These are phyloP conservation scores for Coriaria nepalensis DNA, from an alignment of 306 rosid genomes.

Conservation along the genomic window DNA sequence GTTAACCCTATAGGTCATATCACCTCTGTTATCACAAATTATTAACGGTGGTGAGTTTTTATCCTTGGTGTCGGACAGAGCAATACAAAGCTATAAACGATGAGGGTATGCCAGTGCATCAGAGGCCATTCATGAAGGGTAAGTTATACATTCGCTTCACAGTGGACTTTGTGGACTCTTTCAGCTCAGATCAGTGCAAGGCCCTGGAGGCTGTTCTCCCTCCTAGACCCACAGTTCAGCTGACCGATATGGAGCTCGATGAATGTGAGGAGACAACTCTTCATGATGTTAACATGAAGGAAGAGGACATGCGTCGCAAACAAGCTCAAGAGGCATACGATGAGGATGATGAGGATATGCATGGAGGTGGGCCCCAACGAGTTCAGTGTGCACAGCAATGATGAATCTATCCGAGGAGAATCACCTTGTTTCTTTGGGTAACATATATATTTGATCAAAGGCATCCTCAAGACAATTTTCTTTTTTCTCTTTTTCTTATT, in stretches of 20 bases:
- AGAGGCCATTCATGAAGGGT: slow-evolving; percentile 91
- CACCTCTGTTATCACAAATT: no score
- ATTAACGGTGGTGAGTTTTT: no score
- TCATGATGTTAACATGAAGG: slow-evolving; percentile 83
- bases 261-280: slow-evolving; percentile 96
- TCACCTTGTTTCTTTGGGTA: no score
- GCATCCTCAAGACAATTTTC: no score
- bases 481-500: no score
- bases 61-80: slow-evolving; percentile 11
- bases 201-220: slow-evolving; percentile 62
- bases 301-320: slow-evolving; percentile 61
- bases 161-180: slow-evolving; percentile 70
- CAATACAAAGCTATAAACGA: slow-evolving; percentile 78
- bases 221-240: slow-evolving; percentile 37
- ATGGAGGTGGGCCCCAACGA: slow-evolving; percentile 71
- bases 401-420: background rate
- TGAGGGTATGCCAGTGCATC: slow-evolving; percentile 93
- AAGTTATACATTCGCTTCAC: slow-evolving; percentile 75
- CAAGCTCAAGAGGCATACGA: slow-evolving; percentile 73
- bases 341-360: slow-evolving; percentile 89
- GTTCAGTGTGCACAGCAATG: slow-evolving; percentile 83
- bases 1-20: no score
- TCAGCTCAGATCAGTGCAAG: slow-evolving; percentile 56
- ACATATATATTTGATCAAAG: no score
- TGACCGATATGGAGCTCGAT: slow-evolving; percentile 89